Evolutionary conservation across 331 rosid genomes (phyloP), one percentile per base, ranked within the genome.

Genomic region (Stylosanthes scabra): DNA sequence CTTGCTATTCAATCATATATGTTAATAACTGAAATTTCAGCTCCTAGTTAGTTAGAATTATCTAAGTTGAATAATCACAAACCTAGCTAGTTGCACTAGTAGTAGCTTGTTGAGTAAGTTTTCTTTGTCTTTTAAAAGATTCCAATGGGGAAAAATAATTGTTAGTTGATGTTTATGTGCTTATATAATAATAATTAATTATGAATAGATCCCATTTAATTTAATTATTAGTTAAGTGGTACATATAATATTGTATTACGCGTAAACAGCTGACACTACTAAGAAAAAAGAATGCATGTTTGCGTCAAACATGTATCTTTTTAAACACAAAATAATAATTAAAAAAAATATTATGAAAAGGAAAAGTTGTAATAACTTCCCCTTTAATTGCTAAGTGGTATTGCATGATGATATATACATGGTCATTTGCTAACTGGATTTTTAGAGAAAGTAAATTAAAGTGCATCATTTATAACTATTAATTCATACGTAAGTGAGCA

Each of bases 251-350:
- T n/a, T 69, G 40, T 13, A 59, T 65, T 59, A 59, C 42, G 68
- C 49, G 66, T 64, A 42, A 68, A 49, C 16, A 27, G 64, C 20
- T 82, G 82, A 70, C 86, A 82, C 71, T 34, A 57, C 71, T 34
- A 57, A 31, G 41, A 20, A 72, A 72, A 66, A 71, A 20, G 25
- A 20, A 0, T 20, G 71, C 50, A 44, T 74, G 78, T 84, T 80
- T 77, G 84, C 69, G 75, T 82, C 83, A 78, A 88, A 82, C 65
- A 47, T 9, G 10, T 41, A 41, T 81, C 90, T 74, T 79, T 66
- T 20, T 20, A 20, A 49, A 68, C 52, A 76, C 47, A 50, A 29
- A 25, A 70, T 67, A 72, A 83, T n/a, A 20, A 20, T 20, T 20
- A 47, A n/a, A 25, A n/a, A 70, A 71, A 72, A 83, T 45, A 16